Evolutionary conservation across 208 protist species (phyloP).

Genomic region (Leishmania mexicana): DNA sequence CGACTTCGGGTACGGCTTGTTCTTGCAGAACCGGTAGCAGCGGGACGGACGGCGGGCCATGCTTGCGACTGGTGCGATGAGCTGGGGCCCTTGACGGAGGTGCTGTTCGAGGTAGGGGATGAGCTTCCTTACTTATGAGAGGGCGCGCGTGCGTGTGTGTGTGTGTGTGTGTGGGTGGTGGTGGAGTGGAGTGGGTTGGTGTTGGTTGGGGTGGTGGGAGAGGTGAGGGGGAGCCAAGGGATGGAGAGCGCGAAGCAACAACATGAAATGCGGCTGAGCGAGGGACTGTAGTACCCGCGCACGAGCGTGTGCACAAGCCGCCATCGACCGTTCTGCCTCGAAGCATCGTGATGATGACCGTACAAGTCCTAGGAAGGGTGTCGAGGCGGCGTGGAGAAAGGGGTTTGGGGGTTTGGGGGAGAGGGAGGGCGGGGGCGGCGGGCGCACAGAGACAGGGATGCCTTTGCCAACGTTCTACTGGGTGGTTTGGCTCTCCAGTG

Average conservation of each 20-base stretch:
- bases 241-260: neutral
- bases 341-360: neutral
- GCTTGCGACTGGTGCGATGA: neutral
- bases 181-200: too few species aligned
- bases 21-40: conserved; percentile 85
- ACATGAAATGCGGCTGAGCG: too few species aligned
- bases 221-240: neutral
- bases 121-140: neutral
- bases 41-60: conserved; percentile 80
- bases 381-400: neutral
- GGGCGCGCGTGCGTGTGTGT: neutral
- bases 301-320: neutral
- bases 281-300: too few species aligned
- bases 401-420: neutral
- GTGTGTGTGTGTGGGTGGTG: neutral
- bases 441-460: neutral
- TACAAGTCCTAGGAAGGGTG: neutral
- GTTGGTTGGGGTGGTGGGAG: too few species aligned
- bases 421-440: too few species aligned
- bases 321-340: neutral
- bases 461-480: neutral
- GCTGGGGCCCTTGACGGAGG: neutral
- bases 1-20: conserved; percentile 86
- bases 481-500: neutral
- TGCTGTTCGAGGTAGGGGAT: neutral